Base-by-base conservation (phyloP, 2,329 filamentous ascomycete species). In the Gaeumannomyces sp. region DNA sequence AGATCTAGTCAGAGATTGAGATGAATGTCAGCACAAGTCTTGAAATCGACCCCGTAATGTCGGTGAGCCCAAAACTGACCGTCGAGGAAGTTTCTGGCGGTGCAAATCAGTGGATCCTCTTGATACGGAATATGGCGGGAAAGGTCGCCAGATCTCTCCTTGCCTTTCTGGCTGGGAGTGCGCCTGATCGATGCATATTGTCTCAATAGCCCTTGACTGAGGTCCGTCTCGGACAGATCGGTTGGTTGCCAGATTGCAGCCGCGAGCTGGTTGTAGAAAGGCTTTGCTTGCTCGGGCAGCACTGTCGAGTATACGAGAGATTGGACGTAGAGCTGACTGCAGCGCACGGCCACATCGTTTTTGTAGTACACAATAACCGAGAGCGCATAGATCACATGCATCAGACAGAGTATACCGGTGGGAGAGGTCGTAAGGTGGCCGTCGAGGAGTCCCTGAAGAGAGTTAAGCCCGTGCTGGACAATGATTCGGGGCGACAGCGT, bases 381-480 rank as follows among this genome's bases (percentile, higher is more conserved):
- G 53, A 85, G 76, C 16, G 81, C 79, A 67, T 83, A 84, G 29
- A 81, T 74, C 27, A 85, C 67, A 64, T 85, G 83, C 38, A 84
- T 70, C 66, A 85, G 80, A 69, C 81, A 85, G 1, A 85, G 69
- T 2, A 78, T 76, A 33, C 81, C 76, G 33, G 81, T 68, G 4
- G 83, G 75, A 1, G 78, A 76, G 3, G 72, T 70, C 0, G 75
- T 71, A 8, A 73, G 71, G n/a, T 69, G 69, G 3, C 78, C 79
- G 28, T 76, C 72, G 0, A 84, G 67, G 5, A 82, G 72, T 14
- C 22, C 65, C 10, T 71, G 75, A 27, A 85, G 72, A 7, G 76
- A 73, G 25, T 75, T 68, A 3, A 85, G 73, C 11, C 82, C 83
- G 8, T 67, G 74, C 2, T 72, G 68, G 7, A 78, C 77, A 53